Conservation (phyloP, 129 eudicot genomes). For the Tagetes erecta region DNA sequence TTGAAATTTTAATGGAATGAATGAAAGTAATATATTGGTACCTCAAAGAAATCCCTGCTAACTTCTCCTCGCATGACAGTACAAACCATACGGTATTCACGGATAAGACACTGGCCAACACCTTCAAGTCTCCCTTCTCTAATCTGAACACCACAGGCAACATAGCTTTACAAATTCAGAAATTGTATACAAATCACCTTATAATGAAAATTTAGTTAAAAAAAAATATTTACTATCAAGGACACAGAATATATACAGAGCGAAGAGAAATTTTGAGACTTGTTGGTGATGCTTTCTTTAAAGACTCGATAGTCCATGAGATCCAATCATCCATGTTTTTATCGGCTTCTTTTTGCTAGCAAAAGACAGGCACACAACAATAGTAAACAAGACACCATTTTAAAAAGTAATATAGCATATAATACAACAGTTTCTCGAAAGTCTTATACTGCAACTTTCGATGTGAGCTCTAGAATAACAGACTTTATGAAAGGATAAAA, state of each 20-base stretch:
- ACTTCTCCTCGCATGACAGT: slow-evolving; percentile 65
- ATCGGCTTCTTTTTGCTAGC: slow-evolving; percentile 65
- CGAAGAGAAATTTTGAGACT: slow-evolving; percentile 90
- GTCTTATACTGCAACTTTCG: background rate
- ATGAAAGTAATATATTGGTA: slow-evolving; percentile 17
- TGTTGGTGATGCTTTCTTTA: slow-evolving; percentile 88
- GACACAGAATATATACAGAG: slow-evolving; percentile 52
- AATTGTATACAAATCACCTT: background rate
- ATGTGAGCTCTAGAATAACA: background rate
- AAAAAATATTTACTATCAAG: slow-evolving; percentile 4
- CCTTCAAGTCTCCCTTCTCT: slow-evolving; percentile 98
- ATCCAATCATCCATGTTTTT: slow-evolving; percentile 78
- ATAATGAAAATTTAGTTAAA: background rate
- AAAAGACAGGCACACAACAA: slow-evolving; percentile 8
- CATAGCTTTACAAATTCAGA: background rate
- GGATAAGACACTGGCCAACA: slow-evolving; percentile 81
- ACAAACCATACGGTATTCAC: slow-evolving; percentile 91
- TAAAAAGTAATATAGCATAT: background rate
- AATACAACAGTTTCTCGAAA: background rate
- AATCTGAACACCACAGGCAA: slow-evolving; percentile 44
- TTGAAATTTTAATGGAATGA: slow-evolving; percentile 8
- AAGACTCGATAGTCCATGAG: slow-evolving; percentile 55
- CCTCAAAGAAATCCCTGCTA: slow-evolving; percentile 91
- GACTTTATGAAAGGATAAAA: slow-evolving; percentile 1
- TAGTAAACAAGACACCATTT: background rate